Conservation (phyloP, 208 protist genomes). For the Crithidia expoeki region DNA sequence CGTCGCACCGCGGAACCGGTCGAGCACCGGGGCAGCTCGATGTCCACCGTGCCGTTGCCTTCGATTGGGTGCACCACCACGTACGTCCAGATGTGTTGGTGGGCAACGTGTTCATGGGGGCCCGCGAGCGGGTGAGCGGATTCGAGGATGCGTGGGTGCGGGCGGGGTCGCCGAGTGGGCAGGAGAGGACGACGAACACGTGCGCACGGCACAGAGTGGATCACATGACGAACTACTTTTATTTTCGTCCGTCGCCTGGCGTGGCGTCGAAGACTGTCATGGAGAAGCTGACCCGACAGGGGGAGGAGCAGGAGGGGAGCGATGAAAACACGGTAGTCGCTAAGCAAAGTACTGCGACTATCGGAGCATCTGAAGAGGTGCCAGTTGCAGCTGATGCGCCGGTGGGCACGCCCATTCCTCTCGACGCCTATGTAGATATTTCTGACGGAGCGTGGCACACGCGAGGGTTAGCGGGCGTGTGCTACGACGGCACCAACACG, state of each 20-base stretch:
- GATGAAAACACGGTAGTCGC: neutral
- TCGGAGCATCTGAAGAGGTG: neutral
- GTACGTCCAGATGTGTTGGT: conserved; percentile 66
- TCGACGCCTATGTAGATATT: conserved; percentile 26
- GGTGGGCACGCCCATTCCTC: conserved; percentile 50
- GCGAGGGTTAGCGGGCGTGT: neutral
- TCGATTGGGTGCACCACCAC: conserved; percentile 60
- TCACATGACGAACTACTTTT: conserved; percentile 73
- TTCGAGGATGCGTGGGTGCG: conserved; percentile 77
- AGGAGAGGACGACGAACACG: conserved; percentile 83
- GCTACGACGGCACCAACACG: neutral
- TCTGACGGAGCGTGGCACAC: conserved; percentile 17
- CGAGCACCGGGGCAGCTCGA: conserved; percentile 43
- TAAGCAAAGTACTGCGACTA: neutral
- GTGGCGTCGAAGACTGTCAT: conserved; percentile 8
- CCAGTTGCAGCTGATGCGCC: conserved; percentile 24
- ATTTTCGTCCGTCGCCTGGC: conserved; percentile 54
- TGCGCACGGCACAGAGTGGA: conserved; percentile 47
- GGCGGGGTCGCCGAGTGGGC: conserved; percentile 56
- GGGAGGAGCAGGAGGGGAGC: neutral
- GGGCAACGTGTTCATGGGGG: conserved; percentile 67
- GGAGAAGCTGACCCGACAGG: conserved; percentile 13
- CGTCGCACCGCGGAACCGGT: conserved; percentile 1
- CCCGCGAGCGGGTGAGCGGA: conserved; percentile 44
- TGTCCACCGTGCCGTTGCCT: conserved; percentile 57